Percentiles rank a stretch among this genome's conserved stretches.
These are phyloP conservation scores for Ustilago xerochloae DNA, from an alignment of 1,284 basidiomycete genomes.

Conservation along the genomic window DNA sequence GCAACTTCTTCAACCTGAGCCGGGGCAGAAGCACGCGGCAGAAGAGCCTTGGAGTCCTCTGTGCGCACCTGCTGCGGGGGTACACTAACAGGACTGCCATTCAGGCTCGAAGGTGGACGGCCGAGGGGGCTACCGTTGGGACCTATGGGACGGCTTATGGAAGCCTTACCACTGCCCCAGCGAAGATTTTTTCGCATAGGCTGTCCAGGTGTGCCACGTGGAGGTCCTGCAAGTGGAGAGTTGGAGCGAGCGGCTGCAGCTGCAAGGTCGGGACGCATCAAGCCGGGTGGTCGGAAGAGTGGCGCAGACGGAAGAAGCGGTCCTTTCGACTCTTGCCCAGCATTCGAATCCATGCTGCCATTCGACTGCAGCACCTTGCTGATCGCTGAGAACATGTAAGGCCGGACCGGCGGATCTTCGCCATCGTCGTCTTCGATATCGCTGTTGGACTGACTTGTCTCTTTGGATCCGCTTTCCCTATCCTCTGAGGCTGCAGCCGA, in stretches of 20 bases:
- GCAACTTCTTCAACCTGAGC: neutral
- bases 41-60: slow-evolving; percentile 8
- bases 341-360: slow-evolving; percentile 12
- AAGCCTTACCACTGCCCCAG: slow-evolving; percentile 65
- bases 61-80: slow-evolving; percentile 5
- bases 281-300: slow-evolving; percentile 26
- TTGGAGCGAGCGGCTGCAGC: slow-evolving; percentile 40
- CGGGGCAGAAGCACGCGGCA: neutral
- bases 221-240: slow-evolving; percentile 54
- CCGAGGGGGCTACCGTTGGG: slow-evolving; percentile 38
- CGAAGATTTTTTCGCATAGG: slow-evolving; percentile 65
- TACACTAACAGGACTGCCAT: slow-evolving; percentile 29
- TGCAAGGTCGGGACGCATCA: slow-evolving; percentile 34
- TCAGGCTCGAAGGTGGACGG: slow-evolving; percentile 27
- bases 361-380: slow-evolving; percentile 44
- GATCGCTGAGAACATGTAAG: slow-evolving; percentile 48
- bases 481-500: slow-evolving; percentile 33
- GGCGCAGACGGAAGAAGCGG: slow-evolving; percentile 34
- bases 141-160: slow-evolving; percentile 51
- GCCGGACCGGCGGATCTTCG: slow-evolving; percentile 23
- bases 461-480: slow-evolving; percentile 12
- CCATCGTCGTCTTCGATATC: slow-evolving; percentile 36
- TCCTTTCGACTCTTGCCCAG: slow-evolving; percentile 16
- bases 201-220: slow-evolving; percentile 46
- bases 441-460: slow-evolving; percentile 33